A percentile compares a stretch with the other conserved stretches of the same genome.
Conservation (phyloP, 192 early-diverging fungal genomes). For the Polychytrium aggregatum region DNA sequence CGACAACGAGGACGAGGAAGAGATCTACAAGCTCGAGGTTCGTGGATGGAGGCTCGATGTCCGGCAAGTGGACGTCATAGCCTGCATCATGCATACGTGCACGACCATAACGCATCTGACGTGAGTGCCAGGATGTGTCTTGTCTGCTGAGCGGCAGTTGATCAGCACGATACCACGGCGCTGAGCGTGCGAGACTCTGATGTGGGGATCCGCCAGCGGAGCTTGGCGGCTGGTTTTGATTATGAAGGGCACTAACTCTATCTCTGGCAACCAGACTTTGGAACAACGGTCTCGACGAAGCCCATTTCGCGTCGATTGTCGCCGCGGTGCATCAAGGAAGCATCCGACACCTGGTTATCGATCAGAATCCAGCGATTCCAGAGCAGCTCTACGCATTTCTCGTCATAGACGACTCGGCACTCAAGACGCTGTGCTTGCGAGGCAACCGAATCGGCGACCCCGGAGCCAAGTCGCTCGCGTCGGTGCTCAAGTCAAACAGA, state of each 20-base stretch:
- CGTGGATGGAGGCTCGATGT: constrained; percentile 29
- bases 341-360: constrained; percentile 23
- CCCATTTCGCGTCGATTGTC: constrained; percentile 20
- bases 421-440: constrained; percentile 24
- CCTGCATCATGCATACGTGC: constrained; percentile 10
- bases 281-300: constrained; percentile 33
- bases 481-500: constrained; percentile 24
- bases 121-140: constrained; percentile 18
- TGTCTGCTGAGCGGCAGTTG: too few species aligned
- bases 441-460: constrained; percentile 27
- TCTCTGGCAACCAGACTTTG: constrained; percentile 19
- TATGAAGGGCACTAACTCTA: too few species aligned
- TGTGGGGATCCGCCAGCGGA: too few species aligned
- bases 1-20: constrained; percentile 31
- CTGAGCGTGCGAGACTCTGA: too few species aligned
- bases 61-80: constrained; percentile 17
- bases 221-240: too few species aligned
- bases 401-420: constrained; percentile 22
- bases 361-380: constrained; percentile 36
- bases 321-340: constrained; percentile 7
- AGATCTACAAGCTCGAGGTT: constrained; percentile 28
- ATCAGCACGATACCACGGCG: too few species aligned
- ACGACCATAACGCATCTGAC: constrained; percentile 15
- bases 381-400: constrained; percentile 20
- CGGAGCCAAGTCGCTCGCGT: constrained; percentile 24